Evolutionary conservation across 495 filamentous ascomycete species (phyloP), one percentile per base, ranked within the genome.

Genomic region (Penicillium canescens): DNA sequence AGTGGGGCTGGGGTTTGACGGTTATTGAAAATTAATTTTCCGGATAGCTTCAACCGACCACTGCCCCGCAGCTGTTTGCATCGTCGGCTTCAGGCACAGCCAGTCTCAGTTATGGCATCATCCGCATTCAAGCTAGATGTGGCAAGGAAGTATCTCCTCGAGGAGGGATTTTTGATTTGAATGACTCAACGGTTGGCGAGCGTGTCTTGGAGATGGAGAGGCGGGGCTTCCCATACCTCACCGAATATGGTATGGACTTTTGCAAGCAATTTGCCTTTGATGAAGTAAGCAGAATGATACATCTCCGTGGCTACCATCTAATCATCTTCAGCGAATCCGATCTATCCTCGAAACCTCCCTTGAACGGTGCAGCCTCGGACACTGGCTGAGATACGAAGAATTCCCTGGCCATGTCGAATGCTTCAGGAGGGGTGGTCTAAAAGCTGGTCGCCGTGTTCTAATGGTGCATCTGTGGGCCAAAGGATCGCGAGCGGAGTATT

Each of bases 181-280:
- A 60, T 50, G 57, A 60, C 46, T 42, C 46, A 37, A 46, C 57
- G 46, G 57, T 57, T 50, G 57, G 57, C 51, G 40, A 60, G 41
- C 43, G 54, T 42, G 47, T 60, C 26, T 46, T 45, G 37, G 54
- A 57, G 41, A 60, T 60, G 46, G 57, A 60, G 38, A 60, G 52
- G 46, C 54, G 26, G 54, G 57, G 57, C 46, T 60, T 60, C 41
- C 51, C 54, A 20, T 60, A 46, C 42, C 54, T 57, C 57, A 56
- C 57, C 35, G 57, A 60, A 60, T 60, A 60, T 60, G 54, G 57
- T 31, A 53, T 60, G 42, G 54, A 57, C 38, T 57, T 60, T 24
- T 24, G 23, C 23, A 24, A 24, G 23, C 23, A 24, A 24, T 24
- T 24, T 24, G 23, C 23, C 23, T 24, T 24, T 24, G 23, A 24